Conservation (phyloP, 441 rosid species). For the Erodium moschatum region DNA sequence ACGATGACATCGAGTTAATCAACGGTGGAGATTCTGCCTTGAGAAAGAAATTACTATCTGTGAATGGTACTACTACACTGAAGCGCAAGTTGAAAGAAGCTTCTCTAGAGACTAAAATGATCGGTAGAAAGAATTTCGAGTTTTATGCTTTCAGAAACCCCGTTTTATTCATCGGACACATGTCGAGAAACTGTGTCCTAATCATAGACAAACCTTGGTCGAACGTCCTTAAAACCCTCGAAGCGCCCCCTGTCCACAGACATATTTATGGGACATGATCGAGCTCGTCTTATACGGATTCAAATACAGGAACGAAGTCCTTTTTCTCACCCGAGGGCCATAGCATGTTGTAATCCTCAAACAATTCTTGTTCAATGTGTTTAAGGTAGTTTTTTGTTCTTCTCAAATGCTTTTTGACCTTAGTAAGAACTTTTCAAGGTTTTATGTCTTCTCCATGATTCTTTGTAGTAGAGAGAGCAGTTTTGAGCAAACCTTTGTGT, state of each 20-base stretch:
- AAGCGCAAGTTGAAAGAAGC: constrained; percentile 46
- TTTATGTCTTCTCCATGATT: neutral
- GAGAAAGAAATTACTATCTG: constrained; percentile 32
- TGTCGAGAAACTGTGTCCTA: constrained; percentile 64
- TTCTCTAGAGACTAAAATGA: constrained; percentile 39
- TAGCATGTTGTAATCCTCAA: neutral
- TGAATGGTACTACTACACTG: constrained; percentile 34
- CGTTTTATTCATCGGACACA: constrained; percentile 66
- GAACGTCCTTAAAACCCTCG: constrained; percentile 63
- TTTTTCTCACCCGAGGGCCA: neutral
- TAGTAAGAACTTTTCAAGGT: neutral
- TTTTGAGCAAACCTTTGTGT: neutral
- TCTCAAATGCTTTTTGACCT: neutral
- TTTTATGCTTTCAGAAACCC: constrained; percentile 66
- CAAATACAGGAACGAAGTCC: too few relatives aligned
- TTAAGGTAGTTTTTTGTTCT: neutral
- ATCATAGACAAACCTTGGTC: constrained; percentile 91
- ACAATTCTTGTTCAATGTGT: neutral
- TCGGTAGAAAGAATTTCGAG: constrained; percentile 52
- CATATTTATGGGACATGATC: constrained; percentile 71
- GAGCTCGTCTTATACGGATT: neutral
- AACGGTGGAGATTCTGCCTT: constrained; percentile 31
- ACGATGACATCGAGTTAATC: constrained; percentile 37
- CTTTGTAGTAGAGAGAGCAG: neutral
- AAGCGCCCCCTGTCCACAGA: constrained; percentile 80